Evolutionary conservation across 2,329 filamentous ascomycete genomes (phyloP).

Genomic region (Fusarium pilosicola): DNA sequence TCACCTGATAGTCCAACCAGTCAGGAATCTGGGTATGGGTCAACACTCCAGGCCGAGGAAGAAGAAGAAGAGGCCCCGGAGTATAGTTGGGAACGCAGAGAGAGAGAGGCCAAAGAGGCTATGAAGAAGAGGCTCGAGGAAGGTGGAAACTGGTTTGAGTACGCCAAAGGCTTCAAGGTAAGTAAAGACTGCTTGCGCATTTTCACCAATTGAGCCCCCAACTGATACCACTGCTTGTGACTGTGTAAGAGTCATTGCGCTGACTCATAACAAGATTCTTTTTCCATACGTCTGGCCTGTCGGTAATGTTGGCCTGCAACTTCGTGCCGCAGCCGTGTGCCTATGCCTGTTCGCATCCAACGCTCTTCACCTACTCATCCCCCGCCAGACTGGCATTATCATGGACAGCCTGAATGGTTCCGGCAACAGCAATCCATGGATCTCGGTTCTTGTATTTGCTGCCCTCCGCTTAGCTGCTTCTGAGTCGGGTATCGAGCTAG

Average conservation of each 20-base stretch:
- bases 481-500: constrained; percentile 63
- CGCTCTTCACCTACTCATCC: constrained; percentile 78
- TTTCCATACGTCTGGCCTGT: constrained; percentile 83
- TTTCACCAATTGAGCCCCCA: not conserved
- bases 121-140: constrained; percentile 77
- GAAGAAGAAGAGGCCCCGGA: constrained; percentile 57
- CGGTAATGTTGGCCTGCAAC: constrained; percentile 71
- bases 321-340: constrained; percentile 73
- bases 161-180: constrained; percentile 76
- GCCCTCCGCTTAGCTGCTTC: constrained; percentile 62
- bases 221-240: not conserved
- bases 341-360: constrained; percentile 76
- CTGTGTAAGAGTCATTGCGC: not conserved
- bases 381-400: constrained; percentile 83
- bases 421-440: constrained; percentile 61
- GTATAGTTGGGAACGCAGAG: constrained; percentile 63
- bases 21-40: constrained; percentile 53
- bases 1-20: constrained; percentile 39
- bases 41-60: constrained; percentile 51
- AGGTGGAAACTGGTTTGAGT: constrained; percentile 80
- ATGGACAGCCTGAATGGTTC: constrained; percentile 71
- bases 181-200: constrained; percentile 12
- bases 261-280: constrained; percentile 65
- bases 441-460: constrained; percentile 63
- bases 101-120: constrained; percentile 64